Base-by-base conservation (phyloP, 352 stramenopile genomes). In the Pythium rishiriense region DNA sequence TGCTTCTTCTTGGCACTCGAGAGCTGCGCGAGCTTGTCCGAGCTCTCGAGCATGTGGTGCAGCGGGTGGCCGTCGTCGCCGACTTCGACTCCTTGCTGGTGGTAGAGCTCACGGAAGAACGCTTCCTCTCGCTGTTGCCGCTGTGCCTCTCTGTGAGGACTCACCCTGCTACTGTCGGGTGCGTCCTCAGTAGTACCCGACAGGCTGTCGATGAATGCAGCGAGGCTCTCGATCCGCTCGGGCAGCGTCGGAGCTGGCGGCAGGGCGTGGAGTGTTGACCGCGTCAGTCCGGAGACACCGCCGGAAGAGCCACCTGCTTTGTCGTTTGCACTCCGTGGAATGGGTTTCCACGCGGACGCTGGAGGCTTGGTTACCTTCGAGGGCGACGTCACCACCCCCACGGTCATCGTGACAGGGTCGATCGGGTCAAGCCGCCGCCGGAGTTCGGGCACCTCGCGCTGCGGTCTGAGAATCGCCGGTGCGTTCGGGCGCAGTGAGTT, bases 41-140 rank as follows among this genome's bases (percentile, higher is more conserved):
- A 75, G 31, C 79, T 87, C 33, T 88, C 85, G 26, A 94, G 61
- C 68, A 92, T 90, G 70, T 94, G 81, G 1, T 77, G 70, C n/a
- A 94, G 63, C 12, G 83, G 78, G 48, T 94, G 82, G 6, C 70
- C 68, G 25, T 80, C 75, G 4, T 42, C 46, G 37, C 64, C 48
- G 0, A 81, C 61, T 15, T 79, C 61, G 22, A 60, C 58, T 1
- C 59, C 65, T 54, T 86, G 85, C 15, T 88, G 74, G 48, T 86
- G 72, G 33, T 89, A 81, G 1, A 92, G 62, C 37, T 91, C 85
- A 17, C 75, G 75, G 45, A 94, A 92, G 59, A 93, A 90, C 9
- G 55, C 64, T 50, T 92, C 81, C 37, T 93, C 81, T 50, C 81
- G 72, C 37, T 87, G 49, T 3, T 41, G 39, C 39, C 45, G 26